A percentile compares a stretch with the other conserved stretches of the same genome.
Evolutionary conservation across 2,329 filamentous ascomycete genomes (phyloP).

Genomic region (Penicillium sp.): DNA sequence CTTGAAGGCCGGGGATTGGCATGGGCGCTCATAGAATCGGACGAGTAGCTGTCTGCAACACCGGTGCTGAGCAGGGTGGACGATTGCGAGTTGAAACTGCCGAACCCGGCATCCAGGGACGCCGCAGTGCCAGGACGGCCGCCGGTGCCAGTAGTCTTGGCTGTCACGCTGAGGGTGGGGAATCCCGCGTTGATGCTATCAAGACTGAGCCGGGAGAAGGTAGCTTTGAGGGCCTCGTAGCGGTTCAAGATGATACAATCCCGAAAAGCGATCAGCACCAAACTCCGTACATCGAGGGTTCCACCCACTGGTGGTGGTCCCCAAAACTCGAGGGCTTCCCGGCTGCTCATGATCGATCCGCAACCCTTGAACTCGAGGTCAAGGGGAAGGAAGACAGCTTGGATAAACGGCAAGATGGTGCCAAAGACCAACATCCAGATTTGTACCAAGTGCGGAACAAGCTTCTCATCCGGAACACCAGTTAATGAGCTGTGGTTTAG

Average conservation of each 20-base stretch:
- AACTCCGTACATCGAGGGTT: conserved; percentile 79
- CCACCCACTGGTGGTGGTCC: conserved; percentile 55
- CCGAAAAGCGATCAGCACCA: conserved; percentile 83
- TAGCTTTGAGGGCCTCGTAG: conserved; percentile 82
- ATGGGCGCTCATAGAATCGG: conserved; percentile 48
- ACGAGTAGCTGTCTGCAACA: conserved; percentile 51
- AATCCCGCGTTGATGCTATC: conserved; percentile 66
- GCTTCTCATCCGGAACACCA: conserved; percentile 74
- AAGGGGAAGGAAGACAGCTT: conserved; percentile 88
- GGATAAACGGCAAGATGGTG: conserved; percentile 85
- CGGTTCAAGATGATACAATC: conserved; percentile 85
- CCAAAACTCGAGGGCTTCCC: conserved; percentile 89
- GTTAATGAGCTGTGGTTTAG: conserved; percentile 75
- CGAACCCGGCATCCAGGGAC: conserved; percentile 70
- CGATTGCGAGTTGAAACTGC: conserved; percentile 75
- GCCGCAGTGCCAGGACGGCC: conserved; percentile 69
- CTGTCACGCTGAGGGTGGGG: conserved; percentile 41
- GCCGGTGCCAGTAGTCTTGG: conserved; percentile 46
- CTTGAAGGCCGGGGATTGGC: conserved; percentile 18
- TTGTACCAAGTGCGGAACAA: conserved; percentile 88
- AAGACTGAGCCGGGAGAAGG: conserved; percentile 84
- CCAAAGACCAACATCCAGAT: conserved; percentile 94
- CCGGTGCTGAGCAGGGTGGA: conserved; percentile 72
- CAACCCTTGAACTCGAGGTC: conserved; percentile 89
- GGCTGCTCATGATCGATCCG: conserved; percentile 72